Evolutionary conservation across 2,329 filamentous ascomycete genomes (phyloP).

Genomic region (Venturiaceae sp.): DNA sequence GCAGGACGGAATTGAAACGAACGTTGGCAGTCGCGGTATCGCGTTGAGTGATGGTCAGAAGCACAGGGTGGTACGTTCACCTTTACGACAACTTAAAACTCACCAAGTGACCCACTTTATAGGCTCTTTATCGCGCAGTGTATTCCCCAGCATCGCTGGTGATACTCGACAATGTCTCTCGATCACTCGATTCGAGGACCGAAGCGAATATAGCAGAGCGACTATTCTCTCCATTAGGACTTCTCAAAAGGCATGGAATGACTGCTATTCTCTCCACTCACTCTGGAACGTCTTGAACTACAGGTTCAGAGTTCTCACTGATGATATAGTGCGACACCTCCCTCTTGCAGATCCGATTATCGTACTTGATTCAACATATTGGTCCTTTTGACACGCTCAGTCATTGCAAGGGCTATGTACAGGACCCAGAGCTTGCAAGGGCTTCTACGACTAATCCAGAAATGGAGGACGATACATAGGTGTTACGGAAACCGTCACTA

Average conservation of each 20-base stretch:
- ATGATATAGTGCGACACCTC: background rate
- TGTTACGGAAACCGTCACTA: too few species aligned
- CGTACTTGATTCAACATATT: background rate
- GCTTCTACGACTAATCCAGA: too few species aligned
- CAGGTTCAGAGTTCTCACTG: background rate
- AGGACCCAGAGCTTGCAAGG: too few species aligned
- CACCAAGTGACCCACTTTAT: background rate
- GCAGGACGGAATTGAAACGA: background rate
- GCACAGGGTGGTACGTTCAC: background rate
- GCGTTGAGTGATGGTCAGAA: background rate
- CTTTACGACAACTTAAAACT: too few species aligned
- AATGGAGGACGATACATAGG: too few species aligned
- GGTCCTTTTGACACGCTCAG: background rate
- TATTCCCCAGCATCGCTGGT: background rate
- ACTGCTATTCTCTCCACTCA: constrained; percentile 10
- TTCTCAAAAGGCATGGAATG: background rate
- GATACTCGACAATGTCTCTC: background rate
- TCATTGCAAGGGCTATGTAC: background rate
- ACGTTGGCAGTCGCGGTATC: background rate
- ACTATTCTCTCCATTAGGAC: background rate
- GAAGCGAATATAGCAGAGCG: background rate
- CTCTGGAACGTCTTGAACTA: background rate
- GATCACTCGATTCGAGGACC: constrained; percentile 2
- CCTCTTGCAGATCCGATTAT: background rate
- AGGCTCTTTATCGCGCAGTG: background rate